phyloP scores from a whole-genome alignment of 225 moss, liverwort and hornwort species.

The Ulota crispa region DNA sequence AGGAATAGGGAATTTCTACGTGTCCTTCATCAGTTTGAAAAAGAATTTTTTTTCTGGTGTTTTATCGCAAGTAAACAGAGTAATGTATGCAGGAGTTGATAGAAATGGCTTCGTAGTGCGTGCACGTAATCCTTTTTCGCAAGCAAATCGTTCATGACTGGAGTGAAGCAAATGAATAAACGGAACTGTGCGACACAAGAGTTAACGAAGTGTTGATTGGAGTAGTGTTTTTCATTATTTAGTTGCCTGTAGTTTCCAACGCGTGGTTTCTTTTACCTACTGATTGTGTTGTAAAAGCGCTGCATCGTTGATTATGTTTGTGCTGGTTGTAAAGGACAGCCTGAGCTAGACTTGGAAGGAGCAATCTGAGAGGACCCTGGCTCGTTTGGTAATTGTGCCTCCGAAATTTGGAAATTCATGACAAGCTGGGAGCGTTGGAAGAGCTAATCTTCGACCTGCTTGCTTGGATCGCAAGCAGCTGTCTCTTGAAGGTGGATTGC shows the following conservation, averaged over 20 bases:
- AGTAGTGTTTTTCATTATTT: not conserved
- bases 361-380: not conserved
- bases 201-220: not conserved
- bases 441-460: conserved; percentile 12
- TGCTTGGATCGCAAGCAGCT: conserved; percentile 20
- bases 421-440: not conserved
- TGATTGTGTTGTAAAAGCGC: not conserved
- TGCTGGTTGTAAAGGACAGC: conserved; percentile 8
- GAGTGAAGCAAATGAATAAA: not conserved
- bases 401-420: conserved; percentile 9
- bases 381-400: not conserved
- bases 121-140: not conserved
- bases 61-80: not conserved
- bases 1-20: not conserved
- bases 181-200: conserved; percentile 10
- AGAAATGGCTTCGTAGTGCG: conserved; percentile 10
- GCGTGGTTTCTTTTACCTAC: not conserved
- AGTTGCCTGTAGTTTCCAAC: too few species aligned
- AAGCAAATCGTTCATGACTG: not conserved
- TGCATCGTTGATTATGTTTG: not conserved
- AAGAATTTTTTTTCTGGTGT: not conserved
- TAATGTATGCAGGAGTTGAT: conserved; percentile 1
- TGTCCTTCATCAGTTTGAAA: conserved; percentile 12
- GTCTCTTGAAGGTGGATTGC: not conserved
- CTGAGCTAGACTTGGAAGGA: conserved; percentile 7